Base-by-base conservation (phyloP, 1,284 basidiomycete genomes). In the Coniferiporia weirii region DNA sequence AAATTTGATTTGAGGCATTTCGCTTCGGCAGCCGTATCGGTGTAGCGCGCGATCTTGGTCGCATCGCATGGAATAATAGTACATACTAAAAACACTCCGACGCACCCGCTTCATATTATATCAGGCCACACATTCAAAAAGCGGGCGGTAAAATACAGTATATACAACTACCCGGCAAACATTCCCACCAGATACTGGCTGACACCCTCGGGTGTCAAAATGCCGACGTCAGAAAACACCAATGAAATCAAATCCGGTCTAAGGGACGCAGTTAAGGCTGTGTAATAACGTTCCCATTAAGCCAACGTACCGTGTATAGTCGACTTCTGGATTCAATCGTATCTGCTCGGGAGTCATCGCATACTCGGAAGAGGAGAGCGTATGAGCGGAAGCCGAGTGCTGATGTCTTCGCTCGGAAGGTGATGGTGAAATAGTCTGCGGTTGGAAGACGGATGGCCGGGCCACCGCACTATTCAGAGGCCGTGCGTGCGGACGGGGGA, bases 171-270 rank as follows among this genome's bases (percentile, higher is more conserved):
- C 66, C 84, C 88, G 64, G 89, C 84, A 75, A 94, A 95, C 84
- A 95, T 93, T 63, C 90, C 89, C 63, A 95, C 89, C 59, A 95
- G 79, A 70, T 93, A 93, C 72, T 93, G 91, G 69, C 89, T 93
- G 54, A 95, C 93, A 59, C 91, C 93, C 72, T 91, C 89, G 45
- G 94, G 94, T 17, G 94, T 95, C 63, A 97, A 76, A 64, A 92
- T 91, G 38, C 94, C 94, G 27, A 95, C 89, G 65, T 97, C 94
- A 60, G 90, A 93, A 68, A 97, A 92, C 36, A 97, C 89, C 36
- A 95, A 79, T 12, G 91, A 89, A 66, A 96, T 94, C 65, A 95
- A 75, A 75, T 94, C 89, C 62, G 92, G 91, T 67, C 89, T 91
- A 69, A 15, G 15, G 38, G 15, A 7, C 15, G 12, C 38, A 40